These are phyloP conservation scores for Lachancea lanzarotensis DNA, from an alignment of 805 yeast genomes.

Conservation along the genomic window DNA sequence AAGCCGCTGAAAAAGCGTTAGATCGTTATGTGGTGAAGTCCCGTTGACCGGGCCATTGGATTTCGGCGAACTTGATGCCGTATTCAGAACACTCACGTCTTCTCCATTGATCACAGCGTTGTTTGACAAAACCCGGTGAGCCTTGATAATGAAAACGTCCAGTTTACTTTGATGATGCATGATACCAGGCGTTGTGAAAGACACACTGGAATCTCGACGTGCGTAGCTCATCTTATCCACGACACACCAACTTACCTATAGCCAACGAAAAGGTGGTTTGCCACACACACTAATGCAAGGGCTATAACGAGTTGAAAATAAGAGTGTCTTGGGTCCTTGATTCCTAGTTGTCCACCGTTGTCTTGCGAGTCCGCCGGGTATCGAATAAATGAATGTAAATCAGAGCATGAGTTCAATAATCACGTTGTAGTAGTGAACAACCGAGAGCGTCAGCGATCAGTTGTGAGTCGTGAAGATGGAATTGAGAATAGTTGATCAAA, in stretches of 20 bases:
- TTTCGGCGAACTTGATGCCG: constrained; percentile 7
- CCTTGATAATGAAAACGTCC: constrained; percentile 26
- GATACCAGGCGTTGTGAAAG: constrained; percentile 8
- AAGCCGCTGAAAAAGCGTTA: constrained; percentile 18
- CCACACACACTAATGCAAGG: too few relatives aligned
- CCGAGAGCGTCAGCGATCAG: too few relatives aligned
- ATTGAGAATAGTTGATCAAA: too few relatives aligned
- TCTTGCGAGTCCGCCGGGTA: too few relatives aligned
- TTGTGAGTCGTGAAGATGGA: too few relatives aligned
- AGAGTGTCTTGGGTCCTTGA: too few relatives aligned
- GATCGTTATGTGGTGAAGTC: constrained; percentile 2
- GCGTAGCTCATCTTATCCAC: constrained; percentile 8
- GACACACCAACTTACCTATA: background rate
- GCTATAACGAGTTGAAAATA: too few relatives aligned
- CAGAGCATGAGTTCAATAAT: too few relatives aligned
- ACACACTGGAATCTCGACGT: constrained; percentile 9
- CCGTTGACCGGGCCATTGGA: constrained; percentile 5
- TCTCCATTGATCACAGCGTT: constrained; percentile 18
- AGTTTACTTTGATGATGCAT: constrained; percentile 24
- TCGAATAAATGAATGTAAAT: too few relatives aligned
- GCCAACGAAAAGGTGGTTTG: background rate
- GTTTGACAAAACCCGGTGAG: constrained; percentile 19
- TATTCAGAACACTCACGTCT: constrained; percentile 9
- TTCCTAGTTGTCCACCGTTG: too few relatives aligned
- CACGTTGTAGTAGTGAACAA: too few relatives aligned